A percentile compares a stretch with the other conserved stretches of the same genome.
Evolutionary conservation across 139 green algal species (phyloP).

Genomic region (Picochlorum sp.): DNA sequence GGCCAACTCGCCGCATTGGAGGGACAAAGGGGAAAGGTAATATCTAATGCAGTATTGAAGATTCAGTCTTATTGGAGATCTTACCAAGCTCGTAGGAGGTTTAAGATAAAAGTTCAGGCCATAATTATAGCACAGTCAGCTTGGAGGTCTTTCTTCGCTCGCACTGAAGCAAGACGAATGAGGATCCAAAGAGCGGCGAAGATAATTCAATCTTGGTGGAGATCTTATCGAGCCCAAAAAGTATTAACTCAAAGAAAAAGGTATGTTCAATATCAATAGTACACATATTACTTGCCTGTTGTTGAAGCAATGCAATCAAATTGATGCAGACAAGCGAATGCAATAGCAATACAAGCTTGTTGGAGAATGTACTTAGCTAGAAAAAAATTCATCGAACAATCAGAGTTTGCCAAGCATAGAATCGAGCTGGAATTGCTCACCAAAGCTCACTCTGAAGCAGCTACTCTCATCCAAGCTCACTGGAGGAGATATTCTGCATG

Average conservation of each 20-base stretch:
- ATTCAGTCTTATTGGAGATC: conserved; percentile 37
- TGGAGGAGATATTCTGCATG: conserved; percentile 22
- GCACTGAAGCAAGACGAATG: conserved; percentile 4
- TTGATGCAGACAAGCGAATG: background rate
- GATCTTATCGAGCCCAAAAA: conserved; percentile 15
- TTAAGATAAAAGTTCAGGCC: conserved; percentile 5
- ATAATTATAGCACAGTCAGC: conserved; percentile 38
- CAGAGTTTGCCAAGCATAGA: conserved; percentile 28
- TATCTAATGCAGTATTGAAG: conserved; percentile 25
- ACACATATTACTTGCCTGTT: background rate
- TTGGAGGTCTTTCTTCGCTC: conserved; percentile 29
- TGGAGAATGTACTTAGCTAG: conserved; percentile 31
- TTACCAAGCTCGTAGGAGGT: conserved; percentile 13
- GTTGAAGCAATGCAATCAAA: background rate
- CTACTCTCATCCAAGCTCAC: conserved; percentile 32
- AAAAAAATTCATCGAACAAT: conserved; percentile 31
- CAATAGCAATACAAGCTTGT: conserved; percentile 34
- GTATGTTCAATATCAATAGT: conserved; percentile 5
- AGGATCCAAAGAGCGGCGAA: conserved; percentile 32
- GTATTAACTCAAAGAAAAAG: conserved; percentile 17
- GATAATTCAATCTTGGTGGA: conserved; percentile 36
- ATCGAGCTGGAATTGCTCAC: conserved; percentile 17
- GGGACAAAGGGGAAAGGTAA: conserved; percentile 26
- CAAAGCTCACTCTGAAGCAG: conserved; percentile 11
- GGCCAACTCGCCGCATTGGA: conserved; percentile 51